Evolutionary conservation across 2,329 filamentous ascomycete species (phyloP), one percentile per base, ranked within the genome.

Genomic region (Aspergillus quadrilineatus): DNA sequence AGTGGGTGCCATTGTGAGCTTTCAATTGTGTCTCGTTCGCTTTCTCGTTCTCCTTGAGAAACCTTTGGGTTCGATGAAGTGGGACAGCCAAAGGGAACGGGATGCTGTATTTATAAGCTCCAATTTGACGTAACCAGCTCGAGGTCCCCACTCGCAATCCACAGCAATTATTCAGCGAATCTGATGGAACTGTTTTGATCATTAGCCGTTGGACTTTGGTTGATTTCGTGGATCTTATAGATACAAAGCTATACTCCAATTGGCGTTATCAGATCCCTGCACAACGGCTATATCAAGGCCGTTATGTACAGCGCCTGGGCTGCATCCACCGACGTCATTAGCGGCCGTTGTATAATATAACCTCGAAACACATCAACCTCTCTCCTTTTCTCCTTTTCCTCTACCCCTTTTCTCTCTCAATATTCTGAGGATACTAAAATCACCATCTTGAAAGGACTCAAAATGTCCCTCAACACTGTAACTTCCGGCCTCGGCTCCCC

Each of bases 1-100:
- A 55, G 75, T 68, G 48, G 77, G 74, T 14, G 54, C 53, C 56
- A 57, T 60, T 26, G 10, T 22, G 22, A 22, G 17, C 22, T 4
- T 22, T 36, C 49, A 52, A 52, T 30, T 39, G 22, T 22, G 14
- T 14, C 12, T 4, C 34, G 17, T 17, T 17, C 17, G 22, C n/a
- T 22, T 12, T 17, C 6, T 7, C n/a, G n/a, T 3, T 37, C 10
- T n/a, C 7, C 3, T 32, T 42, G 28, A 42, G 26, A 43, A 44
- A 15, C 14, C 28, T 26, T 7, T 9, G 9, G 47, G 9, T 17
- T 15, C 39, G 39, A 15, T 22, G 14, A 42, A 42, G n/a, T 15
- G n/a, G n/a, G 39, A 22, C 22, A 15, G 39, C 6, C 1, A 37
- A 14, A 14, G 34, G 14, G 12, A 14, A 42, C 7, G n/a, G 14